Evolutionary conservation across 164 flowering plant species (phyloP), one percentile per base, ranked within the genome.

Genomic region (Tinospora cordifolia): DNA sequence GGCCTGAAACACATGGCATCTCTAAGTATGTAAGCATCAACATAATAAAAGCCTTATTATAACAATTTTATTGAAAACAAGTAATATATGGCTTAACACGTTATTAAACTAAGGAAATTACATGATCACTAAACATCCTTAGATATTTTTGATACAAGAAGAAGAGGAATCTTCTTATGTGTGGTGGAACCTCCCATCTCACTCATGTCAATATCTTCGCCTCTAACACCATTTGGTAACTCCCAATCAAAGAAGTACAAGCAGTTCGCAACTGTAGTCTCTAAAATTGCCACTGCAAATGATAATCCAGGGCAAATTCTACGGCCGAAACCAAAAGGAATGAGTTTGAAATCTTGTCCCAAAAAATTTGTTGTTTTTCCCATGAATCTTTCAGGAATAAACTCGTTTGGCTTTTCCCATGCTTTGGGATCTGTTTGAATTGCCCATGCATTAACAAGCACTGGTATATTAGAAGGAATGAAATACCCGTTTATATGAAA

Each of bases 241-340:
- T 66, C 71, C 74, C 76, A 77, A 8, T 77, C 51, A 17, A 77
- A 77, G 57, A 47, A 47, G 17, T 74, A 70, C 25, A 77, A 8
- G 36, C 73, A 59, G 8, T 73, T 73, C 3, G 76, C 76, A 17
- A 77, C n/a, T 19, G 19, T 46, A 2, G 22, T 26, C 69, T 77
- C 71, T 3, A 25, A 38, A 0, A 49, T 27, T 17, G 71, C 46
- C 17, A 67, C 0, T 0, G 58, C 65, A 21, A 74, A 67, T 51
- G 58, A 1, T 1, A 62, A 36, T 14, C 76, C 76, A 2, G 76
- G 79, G 19, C 79, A 76, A 5, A 67, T 67, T 25, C 76, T 41
- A 36, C 71, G 38, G 0, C 79, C 76, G 0, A 69, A 27, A 0
- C 76, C 79, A 49, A 77, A 77, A 1, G 76, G 76, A 0, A 77